Percentiles rank a stretch among this genome's conserved stretches.
phyloP scores from a whole-genome alignment of 164 flowering plant species.

The Annona cherimola region DNA sequence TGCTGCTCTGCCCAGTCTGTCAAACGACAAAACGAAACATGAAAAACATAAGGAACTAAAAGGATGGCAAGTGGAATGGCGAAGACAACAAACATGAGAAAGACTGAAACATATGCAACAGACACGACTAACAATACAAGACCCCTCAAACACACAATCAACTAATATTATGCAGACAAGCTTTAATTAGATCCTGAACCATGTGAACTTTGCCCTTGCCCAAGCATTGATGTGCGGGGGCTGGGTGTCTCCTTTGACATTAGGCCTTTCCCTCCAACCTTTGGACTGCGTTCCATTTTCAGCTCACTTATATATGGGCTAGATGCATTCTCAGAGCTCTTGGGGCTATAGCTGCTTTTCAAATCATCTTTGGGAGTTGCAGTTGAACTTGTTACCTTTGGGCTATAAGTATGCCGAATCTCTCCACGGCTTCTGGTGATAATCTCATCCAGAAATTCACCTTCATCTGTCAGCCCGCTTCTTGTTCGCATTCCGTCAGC shows the following conservation, averaged over 20 bases:
- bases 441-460: constrained; percentile 73
- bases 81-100: constrained; percentile 2
- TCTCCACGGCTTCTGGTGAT: constrained; percentile 92
- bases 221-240: constrained; percentile 54
- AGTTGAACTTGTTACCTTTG: constrained; percentile 66
- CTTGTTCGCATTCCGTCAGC: constrained; percentile 15
- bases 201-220: constrained; percentile 29
- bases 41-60: constrained; percentile 1
- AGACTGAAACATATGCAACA: constrained; percentile 5
- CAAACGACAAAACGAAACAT: constrained; percentile 1
- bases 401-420: constrained; percentile 62
- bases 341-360: constrained; percentile 47
- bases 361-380: constrained; percentile 39
- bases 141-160: constrained; percentile 42
- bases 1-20: constrained; percentile 17
- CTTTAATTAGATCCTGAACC: constrained; percentile 30
- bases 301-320: constrained; percentile 47
- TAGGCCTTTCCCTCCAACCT: constrained; percentile 22
- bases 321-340: constrained; percentile 25
- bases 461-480: constrained; percentile 34
- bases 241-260: constrained; percentile 43
- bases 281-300: constrained; percentile 36
- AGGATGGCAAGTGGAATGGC: constrained; percentile 15
- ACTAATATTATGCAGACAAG: constrained; percentile 5
- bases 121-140: constrained; percentile 22